A percentile compares a stretch with the other conserved stretches of the same genome.
Evolutionary conservation across 768 basidiomycete genomes (phyloP).

Genomic region (Tylopilus vinaceipallidus): DNA sequence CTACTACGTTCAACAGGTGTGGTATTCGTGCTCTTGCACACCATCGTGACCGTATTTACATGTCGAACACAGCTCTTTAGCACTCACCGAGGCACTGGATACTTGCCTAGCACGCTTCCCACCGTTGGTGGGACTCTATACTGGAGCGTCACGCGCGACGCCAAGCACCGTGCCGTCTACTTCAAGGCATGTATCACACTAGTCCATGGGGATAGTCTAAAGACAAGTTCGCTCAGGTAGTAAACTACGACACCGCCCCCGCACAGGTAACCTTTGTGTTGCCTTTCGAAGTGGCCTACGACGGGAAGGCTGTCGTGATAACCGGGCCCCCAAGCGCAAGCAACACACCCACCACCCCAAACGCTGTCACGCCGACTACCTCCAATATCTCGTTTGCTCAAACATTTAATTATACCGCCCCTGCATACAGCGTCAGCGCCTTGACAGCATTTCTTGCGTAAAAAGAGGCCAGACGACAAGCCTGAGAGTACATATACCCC

Average conservation of each 20-base stretch:
- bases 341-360: slow-evolving; percentile 53
- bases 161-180: slow-evolving; percentile 36
- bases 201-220: not conserved
- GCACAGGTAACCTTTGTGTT: slow-evolving; percentile 49
- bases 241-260: slow-evolving; percentile 45
- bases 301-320: slow-evolving; percentile 49
- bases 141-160: slow-evolving; percentile 54
- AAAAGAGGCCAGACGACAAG: not conserved
- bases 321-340: slow-evolving; percentile 48
- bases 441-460: slow-evolving; percentile 15
- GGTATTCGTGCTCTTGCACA: not conserved
- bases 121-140: slow-evolving; percentile 44
- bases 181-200: slow-evolving; percentile 49
- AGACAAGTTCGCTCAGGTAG: slow-evolving; percentile 37
- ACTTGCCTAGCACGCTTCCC: slow-evolving; percentile 62
- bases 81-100: slow-evolving; percentile 57
- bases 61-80: slow-evolving; percentile 52
- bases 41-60: not conserved
- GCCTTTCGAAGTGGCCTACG: slow-evolving; percentile 48
- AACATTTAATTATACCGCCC: slow-evolving; percentile 54
- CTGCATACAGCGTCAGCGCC: slow-evolving; percentile 44
- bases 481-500: not conserved
- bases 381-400: slow-evolving; percentile 46
- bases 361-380: slow-evolving; percentile 45
- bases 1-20: slow-evolving; percentile 60